Base-by-base conservation (phyloP, 805 yeast genomes). In the Candida nemodendra region DNA sequence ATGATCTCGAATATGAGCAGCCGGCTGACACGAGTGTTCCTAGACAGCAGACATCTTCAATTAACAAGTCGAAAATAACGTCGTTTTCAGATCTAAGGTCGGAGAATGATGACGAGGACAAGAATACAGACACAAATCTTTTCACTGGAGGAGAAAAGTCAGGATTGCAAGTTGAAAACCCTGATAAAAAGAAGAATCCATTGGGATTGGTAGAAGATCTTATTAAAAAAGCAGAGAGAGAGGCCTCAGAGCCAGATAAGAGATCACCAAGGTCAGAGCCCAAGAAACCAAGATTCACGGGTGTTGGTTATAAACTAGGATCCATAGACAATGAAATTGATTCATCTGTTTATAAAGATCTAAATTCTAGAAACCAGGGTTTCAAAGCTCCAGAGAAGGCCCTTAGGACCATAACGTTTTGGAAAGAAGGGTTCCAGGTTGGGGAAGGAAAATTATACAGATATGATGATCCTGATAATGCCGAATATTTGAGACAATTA, bases 381-480 rank as follows among this genome's bases (percentile, higher is more conserved):
- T 30, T 32, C 14, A 32, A 33, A 18, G 46, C 54, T 5, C 57
- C 56, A 2, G 69, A 65, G 27, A 80, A 78, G 41, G 96, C 83
- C 4, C 72, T 74, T 13, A 75, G 98, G 55, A 84, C 84, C 29
- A 83, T 93, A 45, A 87, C 95, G 0, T 91, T 93, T 60, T 93
- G 99, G 99, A 83, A 80, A 50, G 91, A 93, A 54, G 99, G 99
- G 2, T 93, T 93, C 64, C 87, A 88, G 45, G 89, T 93, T 18
- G 98, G 93, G 22, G 96, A 90, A 33, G 98, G 98, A 2, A 77
- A 78, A 17, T 71, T 93, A 39, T 82, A 76, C 59, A 71, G 93
- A 41, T 93, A 89, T 59, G 96, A 91, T 54, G 98, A 93, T 59
- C 96, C 96, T 5, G 79, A 75, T n/a, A 93, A 91, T 59, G 81